phyloP scores from a whole-genome alignment of 139 green algal species.

The Astrephomene gubernaculifera region DNA sequence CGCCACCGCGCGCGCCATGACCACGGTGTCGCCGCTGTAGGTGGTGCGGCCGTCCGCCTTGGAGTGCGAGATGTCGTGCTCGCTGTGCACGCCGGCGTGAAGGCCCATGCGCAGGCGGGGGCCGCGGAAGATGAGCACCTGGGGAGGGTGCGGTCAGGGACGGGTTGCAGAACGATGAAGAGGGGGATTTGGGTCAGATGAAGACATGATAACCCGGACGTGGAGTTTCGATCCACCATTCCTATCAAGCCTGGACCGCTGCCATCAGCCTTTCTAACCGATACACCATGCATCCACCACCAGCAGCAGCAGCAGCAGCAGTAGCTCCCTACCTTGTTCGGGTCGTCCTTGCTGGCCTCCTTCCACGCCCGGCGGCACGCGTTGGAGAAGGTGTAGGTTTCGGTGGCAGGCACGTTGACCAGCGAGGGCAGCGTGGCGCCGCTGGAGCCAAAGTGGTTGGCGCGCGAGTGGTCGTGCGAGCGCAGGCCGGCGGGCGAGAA shows the following conservation, averaged over 20 bases:
- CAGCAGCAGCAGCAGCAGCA: no score
- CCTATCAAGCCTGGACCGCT: no score
- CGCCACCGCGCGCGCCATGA: slow-evolving; percentile 48
- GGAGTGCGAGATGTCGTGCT: slow-evolving; percentile 39
- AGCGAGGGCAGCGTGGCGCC: slow-evolving; percentile 44
- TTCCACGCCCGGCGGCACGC: slow-evolving; percentile 51
- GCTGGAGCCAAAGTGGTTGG: not conserved
- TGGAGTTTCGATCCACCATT: no score
- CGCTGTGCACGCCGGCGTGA: slow-evolving; percentile 42
- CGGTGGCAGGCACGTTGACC: slow-evolving; percentile 42
- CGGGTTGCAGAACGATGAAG: not conserved
- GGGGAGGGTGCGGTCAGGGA: not conserved
- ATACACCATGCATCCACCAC: no score
- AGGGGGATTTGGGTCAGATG: no score
- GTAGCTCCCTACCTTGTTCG: slow-evolving; percentile 36
- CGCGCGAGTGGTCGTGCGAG: not conserved
- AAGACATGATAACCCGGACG: no score
- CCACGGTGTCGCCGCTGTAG: slow-evolving; percentile 42
- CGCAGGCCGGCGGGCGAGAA: slow-evolving; percentile 31
- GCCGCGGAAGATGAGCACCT: slow-evolving; percentile 47
- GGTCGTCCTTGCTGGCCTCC: slow-evolving; percentile 37
- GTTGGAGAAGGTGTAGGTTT: slow-evolving; percentile 53
- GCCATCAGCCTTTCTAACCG: no score
- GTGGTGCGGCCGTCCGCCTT: slow-evolving; percentile 38
- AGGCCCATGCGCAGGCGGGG: slow-evolving; percentile 51